A percentile compares a stretch with the other conserved stretches of the same genome.
Conservation (phyloP, 2,329 filamentous ascomycete genomes). For the Cadophora malorum region DNA sequence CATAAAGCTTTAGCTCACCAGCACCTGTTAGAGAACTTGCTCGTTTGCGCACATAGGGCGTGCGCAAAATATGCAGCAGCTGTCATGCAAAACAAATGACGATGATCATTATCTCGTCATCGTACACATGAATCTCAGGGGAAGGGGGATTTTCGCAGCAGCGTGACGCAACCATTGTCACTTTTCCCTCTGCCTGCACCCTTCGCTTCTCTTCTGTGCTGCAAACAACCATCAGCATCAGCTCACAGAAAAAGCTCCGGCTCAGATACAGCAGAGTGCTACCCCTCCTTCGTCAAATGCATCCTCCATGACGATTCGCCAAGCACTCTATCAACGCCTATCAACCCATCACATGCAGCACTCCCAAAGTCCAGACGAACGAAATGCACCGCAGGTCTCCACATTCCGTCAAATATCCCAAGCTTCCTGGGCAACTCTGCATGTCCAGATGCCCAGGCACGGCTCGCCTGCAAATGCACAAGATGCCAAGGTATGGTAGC, state of each 20-base stretch:
- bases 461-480: slow-evolving; percentile 13
- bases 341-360: slow-evolving; percentile 16
- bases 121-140: slow-evolving; percentile 5
- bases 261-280: background rate
- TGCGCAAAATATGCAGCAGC: background rate
- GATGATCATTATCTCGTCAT: slow-evolving; percentile 1
- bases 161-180: slow-evolving; percentile 6
- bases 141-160: slow-evolving; percentile 12
- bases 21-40: background rate
- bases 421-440: slow-evolving; percentile 15
- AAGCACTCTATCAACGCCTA: slow-evolving; percentile 19
- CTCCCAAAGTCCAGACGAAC: slow-evolving; percentile 5
- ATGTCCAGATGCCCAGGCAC: slow-evolving; percentile 15
- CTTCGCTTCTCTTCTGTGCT: background rate
- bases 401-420: background rate
- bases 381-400: background rate
- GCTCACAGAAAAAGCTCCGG: background rate
- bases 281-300: slow-evolving; percentile 12
- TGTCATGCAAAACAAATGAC: background rate
- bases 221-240: background rate
- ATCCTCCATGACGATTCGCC: slow-evolving; percentile 16
- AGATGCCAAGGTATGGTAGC: background rate
- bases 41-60: background rate
- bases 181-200: background rate
- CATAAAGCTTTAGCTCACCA: background rate